phyloP scores from a whole-genome alignment of 2,329 filamentous ascomycete genomes.

The Dothideomycetes sp. region DNA sequence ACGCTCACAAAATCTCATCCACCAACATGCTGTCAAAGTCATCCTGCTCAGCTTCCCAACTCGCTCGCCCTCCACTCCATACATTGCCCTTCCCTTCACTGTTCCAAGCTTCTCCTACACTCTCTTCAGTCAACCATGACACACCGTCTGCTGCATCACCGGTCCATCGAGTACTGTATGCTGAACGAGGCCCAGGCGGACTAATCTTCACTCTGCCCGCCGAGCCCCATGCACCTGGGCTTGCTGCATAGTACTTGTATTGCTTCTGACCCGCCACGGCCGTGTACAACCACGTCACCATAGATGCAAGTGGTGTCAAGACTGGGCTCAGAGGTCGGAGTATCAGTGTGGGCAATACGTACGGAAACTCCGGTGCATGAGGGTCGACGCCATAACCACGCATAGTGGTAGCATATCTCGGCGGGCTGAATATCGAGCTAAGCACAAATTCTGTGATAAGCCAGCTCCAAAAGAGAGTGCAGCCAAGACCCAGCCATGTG shows the following conservation, averaged over 20 bases:
- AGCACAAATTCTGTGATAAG: constrained; percentile 5
- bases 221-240: constrained; percentile 1
- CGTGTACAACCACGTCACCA: constrained; percentile 3
- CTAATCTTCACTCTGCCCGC: constrained; percentile 6
- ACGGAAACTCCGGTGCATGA: constrained; percentile 46
- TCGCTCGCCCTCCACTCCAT: neutral
- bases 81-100: neutral
- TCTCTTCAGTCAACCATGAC: neutral
- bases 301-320: constrained; percentile 24
- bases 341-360: constrained; percentile 47
- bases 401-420: constrained; percentile 39
- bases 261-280: neutral
- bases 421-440: constrained; percentile 42
- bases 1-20: constrained; percentile 11
- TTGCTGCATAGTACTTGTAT: constrained; percentile 6
- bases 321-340: constrained; percentile 32
- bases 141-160: neutral
- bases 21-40: constrained; percentile 9
- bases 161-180: neutral
- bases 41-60: neutral
- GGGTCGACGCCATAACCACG: constrained; percentile 42
- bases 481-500: constrained; percentile 32
- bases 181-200: neutral
- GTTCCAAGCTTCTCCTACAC: neutral
- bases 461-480: constrained; percentile 24